Evolutionary conservation across 805 yeast species (phyloP).

Genomic region (Ogataea ganodermae): DNA sequence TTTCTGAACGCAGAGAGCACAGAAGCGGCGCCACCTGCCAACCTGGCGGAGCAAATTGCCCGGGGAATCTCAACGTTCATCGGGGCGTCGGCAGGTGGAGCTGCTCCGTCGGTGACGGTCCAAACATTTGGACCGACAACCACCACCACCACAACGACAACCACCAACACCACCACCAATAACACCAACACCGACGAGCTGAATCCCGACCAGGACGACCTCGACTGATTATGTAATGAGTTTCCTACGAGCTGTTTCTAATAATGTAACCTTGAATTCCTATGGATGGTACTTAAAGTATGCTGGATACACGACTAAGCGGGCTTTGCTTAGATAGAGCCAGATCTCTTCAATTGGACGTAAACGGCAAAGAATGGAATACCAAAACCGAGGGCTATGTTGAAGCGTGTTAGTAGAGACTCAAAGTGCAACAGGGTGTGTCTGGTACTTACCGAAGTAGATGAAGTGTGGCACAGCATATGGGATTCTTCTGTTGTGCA

Average conservation of each 20-base stretch:
- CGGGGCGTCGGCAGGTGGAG: constrained; percentile 9
- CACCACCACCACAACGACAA: neutral
- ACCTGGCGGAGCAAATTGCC: constrained; percentile 22
- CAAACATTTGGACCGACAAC: constrained; percentile 3
- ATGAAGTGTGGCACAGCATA: constrained; percentile 81
- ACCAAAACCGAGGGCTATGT: constrained; percentile 55
- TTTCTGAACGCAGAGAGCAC: constrained; percentile 1
- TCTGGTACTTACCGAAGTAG: constrained; percentile 54
- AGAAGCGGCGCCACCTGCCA: neutral
- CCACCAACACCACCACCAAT: neutral
- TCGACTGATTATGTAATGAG: constrained; percentile 5
- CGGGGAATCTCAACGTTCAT: constrained; percentile 21
- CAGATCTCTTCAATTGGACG: constrained; percentile 88
- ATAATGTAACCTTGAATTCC: constrained; percentile 5
- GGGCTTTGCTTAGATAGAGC: constrained; percentile 42
- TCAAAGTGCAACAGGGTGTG: neutral
- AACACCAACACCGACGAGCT: neutral
- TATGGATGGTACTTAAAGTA: constrained; percentile 5
- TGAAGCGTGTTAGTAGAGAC: constrained; percentile 10
- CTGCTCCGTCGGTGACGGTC: constrained; percentile 9
- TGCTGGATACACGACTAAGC: constrained; percentile 3
- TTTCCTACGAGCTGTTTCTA: constrained; percentile 1
- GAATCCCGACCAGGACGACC: constrained; percentile 8
- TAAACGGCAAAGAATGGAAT: constrained; percentile 77
- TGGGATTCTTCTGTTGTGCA: constrained; percentile 90